These are phyloP conservation scores for Triticum monococcum DNA, from an alignment of 176 grass and related monocot genomes.

Conservation along the genomic window DNA sequence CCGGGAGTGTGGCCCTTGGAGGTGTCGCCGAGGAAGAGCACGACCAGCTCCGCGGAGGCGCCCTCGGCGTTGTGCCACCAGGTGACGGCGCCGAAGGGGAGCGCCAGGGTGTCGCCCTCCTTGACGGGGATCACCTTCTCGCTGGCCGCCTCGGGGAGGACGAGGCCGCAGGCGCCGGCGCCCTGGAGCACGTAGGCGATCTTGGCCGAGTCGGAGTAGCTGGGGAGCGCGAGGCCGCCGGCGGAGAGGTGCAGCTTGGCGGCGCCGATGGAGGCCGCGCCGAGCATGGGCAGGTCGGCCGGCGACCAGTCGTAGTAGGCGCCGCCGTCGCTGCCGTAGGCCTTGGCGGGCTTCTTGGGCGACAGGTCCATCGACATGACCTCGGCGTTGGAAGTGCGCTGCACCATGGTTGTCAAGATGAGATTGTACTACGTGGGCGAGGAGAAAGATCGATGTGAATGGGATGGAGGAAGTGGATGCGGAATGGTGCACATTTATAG, in stretches of 20 bases:
- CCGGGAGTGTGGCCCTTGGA: too few relatives aligned
- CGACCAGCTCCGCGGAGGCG: background rate
- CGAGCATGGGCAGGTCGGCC: slow-evolving; percentile 68
- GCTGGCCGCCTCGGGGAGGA: slow-evolving; percentile 52
- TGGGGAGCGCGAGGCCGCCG: slow-evolving; percentile 55
- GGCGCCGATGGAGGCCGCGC: slow-evolving; percentile 59
- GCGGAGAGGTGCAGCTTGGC: slow-evolving; percentile 58
- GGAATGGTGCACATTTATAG: background rate
- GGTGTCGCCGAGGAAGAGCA: too few relatives aligned
- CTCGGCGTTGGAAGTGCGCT: background rate
- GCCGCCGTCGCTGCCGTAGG: slow-evolving; percentile 44
- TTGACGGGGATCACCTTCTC: slow-evolving; percentile 69
- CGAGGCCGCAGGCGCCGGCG: slow-evolving; percentile 40
- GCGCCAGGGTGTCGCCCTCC: slow-evolving; percentile 61
- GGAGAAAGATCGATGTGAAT: background rate
- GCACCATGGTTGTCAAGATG: background rate
- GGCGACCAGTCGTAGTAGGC: slow-evolving; percentile 60
- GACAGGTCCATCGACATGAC: slow-evolving; percentile 39
- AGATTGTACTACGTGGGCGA: background rate
- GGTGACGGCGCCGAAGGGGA: slow-evolving; percentile 67
- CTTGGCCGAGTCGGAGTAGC: slow-evolving; percentile 79
- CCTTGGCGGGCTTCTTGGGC: slow-evolving; percentile 40
- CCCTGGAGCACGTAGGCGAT: slow-evolving; percentile 79
- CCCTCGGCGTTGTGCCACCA: slow-evolving; percentile 67
- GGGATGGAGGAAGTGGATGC: background rate